A percentile compares a stretch with the other conserved stretches of the same genome.
These are phyloP conservation scores for Phialocephala subalpina DNA, from an alignment of 2,329 filamentous ascomycete genomes.

Conservation along the genomic window DNA sequence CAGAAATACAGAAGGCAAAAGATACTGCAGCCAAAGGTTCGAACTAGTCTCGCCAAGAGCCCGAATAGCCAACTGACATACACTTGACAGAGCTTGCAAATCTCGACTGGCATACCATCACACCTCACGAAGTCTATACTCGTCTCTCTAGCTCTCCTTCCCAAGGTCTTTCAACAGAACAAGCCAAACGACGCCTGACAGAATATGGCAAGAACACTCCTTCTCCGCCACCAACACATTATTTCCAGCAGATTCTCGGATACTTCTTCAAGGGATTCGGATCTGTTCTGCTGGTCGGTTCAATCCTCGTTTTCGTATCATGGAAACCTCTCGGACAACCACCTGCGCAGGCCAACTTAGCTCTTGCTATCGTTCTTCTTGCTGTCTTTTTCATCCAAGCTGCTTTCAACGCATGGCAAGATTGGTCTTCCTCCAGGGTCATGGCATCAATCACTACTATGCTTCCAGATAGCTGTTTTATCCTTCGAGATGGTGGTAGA, in stretches of 20 bases:
- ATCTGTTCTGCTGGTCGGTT: conserved; percentile 71
- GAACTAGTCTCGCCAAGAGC: neutral
- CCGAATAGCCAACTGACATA: conserved; percentile 29
- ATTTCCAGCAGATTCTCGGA: conserved; percentile 63
- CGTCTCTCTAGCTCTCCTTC: conserved; percentile 64
- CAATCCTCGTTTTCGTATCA: conserved; percentile 77
- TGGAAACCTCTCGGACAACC: conserved; percentile 80
- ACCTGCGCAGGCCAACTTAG: conserved; percentile 74
- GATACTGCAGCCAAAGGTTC: conserved; percentile 54
- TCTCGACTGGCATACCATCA: conserved; percentile 73
- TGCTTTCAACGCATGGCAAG: conserved; percentile 74
- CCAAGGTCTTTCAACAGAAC: conserved; percentile 66
- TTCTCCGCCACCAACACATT: conserved; percentile 69
- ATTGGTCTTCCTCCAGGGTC: conserved; percentile 79
- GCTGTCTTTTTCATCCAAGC: conserved; percentile 76
- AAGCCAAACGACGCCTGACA: conserved; percentile 60
- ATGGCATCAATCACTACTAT: conserved; percentile 84
- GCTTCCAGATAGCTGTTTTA: conserved; percentile 76
- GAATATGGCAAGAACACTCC: conserved; percentile 74
- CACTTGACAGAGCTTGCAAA: conserved; percentile 61
- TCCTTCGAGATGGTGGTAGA: conserved; percentile 66
- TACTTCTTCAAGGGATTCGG: conserved; percentile 86
- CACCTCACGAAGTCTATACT: conserved; percentile 63
- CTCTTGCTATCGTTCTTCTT: conserved; percentile 75
- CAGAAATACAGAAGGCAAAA: conserved; percentile 51